Conservation (phyloP, 179 eudicot species). For the Sideroxylon spinosum region DNA sequence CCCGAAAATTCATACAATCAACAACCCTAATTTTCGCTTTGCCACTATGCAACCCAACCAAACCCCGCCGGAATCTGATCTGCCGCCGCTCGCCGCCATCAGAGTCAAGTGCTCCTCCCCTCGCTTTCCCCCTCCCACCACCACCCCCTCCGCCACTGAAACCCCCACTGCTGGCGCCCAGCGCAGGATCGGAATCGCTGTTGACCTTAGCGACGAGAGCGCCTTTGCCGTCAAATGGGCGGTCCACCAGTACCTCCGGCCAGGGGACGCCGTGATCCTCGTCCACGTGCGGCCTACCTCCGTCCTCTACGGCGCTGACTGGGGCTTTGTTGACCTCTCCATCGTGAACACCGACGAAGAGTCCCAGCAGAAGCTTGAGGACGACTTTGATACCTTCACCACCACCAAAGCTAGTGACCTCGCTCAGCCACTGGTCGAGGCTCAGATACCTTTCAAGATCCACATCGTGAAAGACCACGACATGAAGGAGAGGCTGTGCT, state of each 20-base stretch:
- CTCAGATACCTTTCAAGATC: slow-evolving; percentile 60
- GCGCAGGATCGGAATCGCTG: slow-evolving; percentile 55
- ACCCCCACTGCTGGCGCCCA: slow-evolving; percentile 44
- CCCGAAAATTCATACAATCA: neutral
- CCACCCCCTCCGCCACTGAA: slow-evolving; percentile 29
- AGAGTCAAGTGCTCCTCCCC: slow-evolving; percentile 39
- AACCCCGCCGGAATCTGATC: slow-evolving; percentile 30
- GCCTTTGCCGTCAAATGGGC: slow-evolving; percentile 79
- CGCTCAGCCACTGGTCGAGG: slow-evolving; percentile 54
- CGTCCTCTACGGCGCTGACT: slow-evolving; percentile 73
- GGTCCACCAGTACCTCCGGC: slow-evolving; percentile 62
- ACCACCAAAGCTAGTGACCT: slow-evolving; percentile 51
- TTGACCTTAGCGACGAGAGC: slow-evolving; percentile 63
- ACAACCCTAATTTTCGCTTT: slow-evolving; percentile 11
- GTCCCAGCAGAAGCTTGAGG: slow-evolving; percentile 49
- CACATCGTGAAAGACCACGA: slow-evolving; percentile 80
- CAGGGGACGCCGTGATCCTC: slow-evolving; percentile 64
- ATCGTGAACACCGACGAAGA: slow-evolving; percentile 19
- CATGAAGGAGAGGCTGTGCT: slow-evolving; percentile 68
- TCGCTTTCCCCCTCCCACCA: slow-evolving; percentile 20
- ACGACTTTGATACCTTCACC: slow-evolving; percentile 65
- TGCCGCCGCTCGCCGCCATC: slow-evolving; percentile 37
- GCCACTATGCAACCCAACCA: slow-evolving; percentile 17
- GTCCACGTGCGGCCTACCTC: slow-evolving; percentile 68
- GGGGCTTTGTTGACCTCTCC: slow-evolving; percentile 63